phyloP scores from a whole-genome alignment of 2,329 filamentous ascomycete species.

The Talaromyces sp. region DNA sequence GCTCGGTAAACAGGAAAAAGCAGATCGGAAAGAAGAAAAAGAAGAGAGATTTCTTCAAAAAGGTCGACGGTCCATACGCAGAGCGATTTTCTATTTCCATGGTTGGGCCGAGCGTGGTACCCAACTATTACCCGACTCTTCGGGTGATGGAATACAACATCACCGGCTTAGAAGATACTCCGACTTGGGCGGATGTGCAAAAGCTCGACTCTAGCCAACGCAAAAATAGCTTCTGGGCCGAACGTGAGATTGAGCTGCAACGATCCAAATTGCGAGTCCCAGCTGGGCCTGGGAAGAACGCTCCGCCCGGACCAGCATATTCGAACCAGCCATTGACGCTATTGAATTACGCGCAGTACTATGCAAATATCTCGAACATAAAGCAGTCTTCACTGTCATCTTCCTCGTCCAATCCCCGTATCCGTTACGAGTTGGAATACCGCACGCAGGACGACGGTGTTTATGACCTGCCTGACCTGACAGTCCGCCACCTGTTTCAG shows the following conservation, averaged over 20 bases:
- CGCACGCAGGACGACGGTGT: constrained; percentile 70
- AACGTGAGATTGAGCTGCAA: constrained; percentile 14
- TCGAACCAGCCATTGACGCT: constrained; percentile 76
- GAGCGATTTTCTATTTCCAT: constrained; percentile 80
- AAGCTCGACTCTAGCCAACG: background rate
- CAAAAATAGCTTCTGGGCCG: background rate
- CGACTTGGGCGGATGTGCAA: constrained; percentile 26
- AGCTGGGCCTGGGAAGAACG: constrained; percentile 63
- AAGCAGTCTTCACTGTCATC: constrained; percentile 61
- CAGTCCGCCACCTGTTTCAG: constrained; percentile 72
- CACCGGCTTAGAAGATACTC: constrained; percentile 60
- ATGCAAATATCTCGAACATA: constrained; percentile 84
- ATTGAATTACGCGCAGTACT: constrained; percentile 82
- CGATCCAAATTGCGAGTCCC: constrained; percentile 58
- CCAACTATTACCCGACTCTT: constrained; percentile 84
- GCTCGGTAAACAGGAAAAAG: constrained; percentile 45
- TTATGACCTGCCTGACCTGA: constrained; percentile 76
- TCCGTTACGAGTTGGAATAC: constrained; percentile 80
- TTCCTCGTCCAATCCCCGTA: constrained; percentile 42
- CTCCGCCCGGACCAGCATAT: constrained; percentile 83
- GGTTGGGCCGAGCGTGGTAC: constrained; percentile 81
- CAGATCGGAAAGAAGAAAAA: constrained; percentile 27
- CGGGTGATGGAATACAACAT: constrained; percentile 96
- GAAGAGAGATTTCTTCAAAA: constrained; percentile 53
- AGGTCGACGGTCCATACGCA: constrained; percentile 73